Base-by-base conservation (phyloP, 371 early-diverging fungal species). In the Mortierella sp. region DNA sequence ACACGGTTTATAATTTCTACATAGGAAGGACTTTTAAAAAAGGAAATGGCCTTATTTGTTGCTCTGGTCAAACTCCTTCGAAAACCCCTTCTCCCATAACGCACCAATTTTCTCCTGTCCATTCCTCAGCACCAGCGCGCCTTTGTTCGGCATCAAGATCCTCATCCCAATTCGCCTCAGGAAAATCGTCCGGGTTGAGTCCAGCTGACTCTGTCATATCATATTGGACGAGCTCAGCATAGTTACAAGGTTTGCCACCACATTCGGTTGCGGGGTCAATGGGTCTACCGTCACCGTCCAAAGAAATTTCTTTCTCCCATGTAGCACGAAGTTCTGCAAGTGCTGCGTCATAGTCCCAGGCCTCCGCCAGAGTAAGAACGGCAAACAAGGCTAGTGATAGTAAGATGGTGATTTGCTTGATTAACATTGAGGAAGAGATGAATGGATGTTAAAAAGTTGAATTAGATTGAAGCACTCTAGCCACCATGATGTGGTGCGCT, bases 151-250 rank as follows among this genome's bases (percentile, higher is more conserved):
- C 57, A 57, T 26, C 57, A 19, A 19, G 9, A n/a, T 57, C 26
- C 26, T 57, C 57, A 10, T 57, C 57, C 57, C 57, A 57, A 26
- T n/a, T 26, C 57, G 10, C 57, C n/a, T 57, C 57, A 57, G 57
- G 26, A 10, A 26, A 26, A 3, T 57, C 57, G 6, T 26, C 57
- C 16, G 19, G 54, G 57, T 26, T 21, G 54, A 54, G 10, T 57
- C 26, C 57, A 26, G n/a, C 57, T n/a, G 11, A 2, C 57, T 57
- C 57, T 26, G 57, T 26, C 26, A 9, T 26, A 26, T 26, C 26
- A 57, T 57, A n/a, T 57, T 26, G n/a, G 57, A 57, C 57, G 57
- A 57, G 57, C 57, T 57, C 57, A 57, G 57, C 26, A 57, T 57
- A 57, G 57, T 26, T 57, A 57, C 57, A 57, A 57, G 57, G 57